Conservation (phyloP, 2,329 filamentous ascomycete genomes). For the Aureobasidium pullulans region DNA sequence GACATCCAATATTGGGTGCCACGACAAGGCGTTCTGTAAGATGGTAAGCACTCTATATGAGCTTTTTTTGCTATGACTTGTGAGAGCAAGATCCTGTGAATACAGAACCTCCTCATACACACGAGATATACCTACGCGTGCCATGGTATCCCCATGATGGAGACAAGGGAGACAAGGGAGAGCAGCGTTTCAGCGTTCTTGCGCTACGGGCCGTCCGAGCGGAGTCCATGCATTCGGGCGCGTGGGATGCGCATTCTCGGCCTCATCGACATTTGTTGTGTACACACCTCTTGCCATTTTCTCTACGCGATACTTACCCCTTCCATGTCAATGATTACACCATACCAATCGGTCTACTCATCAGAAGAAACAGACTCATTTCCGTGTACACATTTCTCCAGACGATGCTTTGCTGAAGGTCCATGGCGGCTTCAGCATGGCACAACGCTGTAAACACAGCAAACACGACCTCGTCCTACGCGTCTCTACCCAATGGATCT, state of each 20-base stretch:
- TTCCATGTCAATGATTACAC: neutral
- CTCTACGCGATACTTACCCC: neutral
- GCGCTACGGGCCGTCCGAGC: slow-evolving; percentile 1
- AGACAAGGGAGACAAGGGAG: neutral
- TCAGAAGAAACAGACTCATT: neutral
- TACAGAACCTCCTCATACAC: neutral
- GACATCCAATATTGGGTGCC: neutral
- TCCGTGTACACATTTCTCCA: neutral
- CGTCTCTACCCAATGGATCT: slow-evolving; percentile 41
- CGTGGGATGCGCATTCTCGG: neutral
- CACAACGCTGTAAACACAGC: slow-evolving; percentile 12
- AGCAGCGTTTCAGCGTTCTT: neutral
- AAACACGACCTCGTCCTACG: slow-evolving; percentile 15
- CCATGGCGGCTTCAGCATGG: slow-evolving; percentile 12
- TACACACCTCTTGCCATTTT: neutral
- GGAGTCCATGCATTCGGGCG: slow-evolving; percentile 7
- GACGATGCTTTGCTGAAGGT: slow-evolving; percentile 11
- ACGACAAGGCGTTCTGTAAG: neutral
- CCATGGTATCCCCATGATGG: neutral
- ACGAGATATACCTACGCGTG: neutral
- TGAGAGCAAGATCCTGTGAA: neutral
- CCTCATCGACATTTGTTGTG: slow-evolving; percentile 5
- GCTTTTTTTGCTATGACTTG: too few relatives aligned
- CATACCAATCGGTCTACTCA: neutral
- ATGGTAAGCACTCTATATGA: neutral